phyloP scores from a whole-genome alignment of 352 stramenopile species.

The Globisporangium spiculum region DNA sequence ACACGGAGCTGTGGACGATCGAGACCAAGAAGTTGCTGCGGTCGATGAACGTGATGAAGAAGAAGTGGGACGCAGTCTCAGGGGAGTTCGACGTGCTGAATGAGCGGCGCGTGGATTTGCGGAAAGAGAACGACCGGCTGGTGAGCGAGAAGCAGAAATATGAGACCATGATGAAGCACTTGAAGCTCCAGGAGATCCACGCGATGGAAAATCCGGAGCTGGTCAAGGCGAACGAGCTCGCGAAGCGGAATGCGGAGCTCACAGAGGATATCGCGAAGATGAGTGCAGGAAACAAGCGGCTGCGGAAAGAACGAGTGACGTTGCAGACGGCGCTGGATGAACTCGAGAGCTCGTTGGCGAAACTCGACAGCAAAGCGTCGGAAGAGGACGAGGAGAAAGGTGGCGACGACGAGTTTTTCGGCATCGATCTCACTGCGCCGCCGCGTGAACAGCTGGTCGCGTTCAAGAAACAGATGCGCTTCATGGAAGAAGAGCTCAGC shows the following conservation, averaged over 20 bases:
- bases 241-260: slow-evolving; percentile 67
- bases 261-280: slow-evolving; percentile 85
- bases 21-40: slow-evolving; percentile 81
- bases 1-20: slow-evolving; percentile 84
- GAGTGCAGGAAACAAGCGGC: slow-evolving; percentile 76
- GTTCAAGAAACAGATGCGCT: slow-evolving; percentile 65
- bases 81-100: slow-evolving; percentile 71
- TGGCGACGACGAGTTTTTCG: slow-evolving; percentile 76
- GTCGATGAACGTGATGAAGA: slow-evolving; percentile 43
- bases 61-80: slow-evolving; percentile 75
- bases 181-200: slow-evolving; percentile 71
- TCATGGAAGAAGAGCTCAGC: slow-evolving; percentile 74
- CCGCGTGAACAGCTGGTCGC: slow-evolving; percentile 54
- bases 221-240: slow-evolving; percentile 70
- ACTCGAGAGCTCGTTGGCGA: slow-evolving; percentile 60
- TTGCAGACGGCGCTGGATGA: slow-evolving; percentile 69
- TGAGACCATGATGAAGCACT: slow-evolving; percentile 75
- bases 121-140: slow-evolving; percentile 73
- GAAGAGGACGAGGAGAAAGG: slow-evolving; percentile 48
- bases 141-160: slow-evolving; percentile 73
- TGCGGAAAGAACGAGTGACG: slow-evolving; percentile 74
- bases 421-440: slow-evolving; percentile 58
- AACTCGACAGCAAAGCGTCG: slow-evolving; percentile 47
- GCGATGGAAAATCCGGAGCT: slow-evolving; percentile 80
- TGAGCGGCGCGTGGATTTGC: slow-evolving; percentile 47